Base-by-base conservation (phyloP, 768 basidiomycete species). In the Atractiella rhizophila region DNA sequence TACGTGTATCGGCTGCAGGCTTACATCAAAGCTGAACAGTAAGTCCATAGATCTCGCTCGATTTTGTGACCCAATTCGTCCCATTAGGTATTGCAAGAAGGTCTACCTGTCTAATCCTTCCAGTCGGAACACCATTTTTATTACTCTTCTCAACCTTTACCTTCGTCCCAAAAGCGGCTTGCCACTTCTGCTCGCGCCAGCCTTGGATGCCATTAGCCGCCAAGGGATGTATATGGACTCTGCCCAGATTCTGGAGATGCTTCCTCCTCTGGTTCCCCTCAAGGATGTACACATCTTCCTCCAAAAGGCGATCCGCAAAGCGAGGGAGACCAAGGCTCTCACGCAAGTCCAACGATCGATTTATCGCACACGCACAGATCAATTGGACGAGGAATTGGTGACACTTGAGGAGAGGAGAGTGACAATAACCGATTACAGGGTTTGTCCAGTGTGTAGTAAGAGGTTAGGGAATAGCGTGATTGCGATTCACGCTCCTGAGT, bases 381-480 rank as follows among this genome's bases (percentile, higher is more conserved):
- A 80, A 46, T 61, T 80, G 12, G 71, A 79, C 29, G 59, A 73
- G 51, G 64, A 63, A 42, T 52, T 91, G 53, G 74, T 91, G 67
- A 61, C 62, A 36, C 58, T 91, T 40, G 76, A 96, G 60, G 65
- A 69, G 35, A 73, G 69, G 53, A 65, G 79, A 40, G 86, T 96
- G 16, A 80, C 77, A 54, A 71, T 96, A 38, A 77, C 77, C 0
- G 86, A 96, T 55, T 76, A 73, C 53, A 68, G 91, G 51, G 85
- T 96, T 59, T 96, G 86, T 51, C 86, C 86, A 1, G 79, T 86
- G 56, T 94, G 88, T 54, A 79, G 85, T 55, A 94, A 96, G 52
- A 71, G 86, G 13, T 62, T 96, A 19, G 86, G 86, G 5, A 75
- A 73, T 48, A 85, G 80, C 46, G 83, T 86, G 26, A 86, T 96